These are phyloP conservation scores for Teunomyces barrocoloradensis DNA, from an alignment of 805 yeast species.

Conservation along the genomic window DNA sequence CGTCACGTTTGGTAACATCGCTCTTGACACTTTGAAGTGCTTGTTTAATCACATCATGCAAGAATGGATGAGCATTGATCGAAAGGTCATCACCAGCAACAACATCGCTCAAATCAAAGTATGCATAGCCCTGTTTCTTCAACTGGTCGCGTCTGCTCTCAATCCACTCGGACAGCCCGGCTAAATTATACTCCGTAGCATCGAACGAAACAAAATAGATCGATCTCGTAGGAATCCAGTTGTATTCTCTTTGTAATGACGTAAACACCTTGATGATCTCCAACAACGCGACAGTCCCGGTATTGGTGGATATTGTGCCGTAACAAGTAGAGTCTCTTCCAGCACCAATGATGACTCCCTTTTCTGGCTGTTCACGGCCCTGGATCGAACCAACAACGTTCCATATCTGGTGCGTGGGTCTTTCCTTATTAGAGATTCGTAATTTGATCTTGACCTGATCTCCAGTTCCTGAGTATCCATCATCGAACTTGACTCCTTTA, in stretches of 20 bases:
- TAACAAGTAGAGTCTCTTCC: conserved; percentile 71
- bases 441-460: conserved; percentile 19
- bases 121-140: conserved; percentile 59
- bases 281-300: conserved; percentile 71
- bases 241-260: conserved; percentile 55
- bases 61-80: conserved; percentile 63
- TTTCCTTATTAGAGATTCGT: conserved; percentile 36
- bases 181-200: conserved; percentile 73
- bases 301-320: conserved; percentile 71
- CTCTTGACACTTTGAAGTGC: conserved; percentile 31
- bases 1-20: conserved; percentile 12
- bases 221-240: conserved; percentile 83
- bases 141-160: conserved; percentile 55
- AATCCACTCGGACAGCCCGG: conserved; percentile 81
- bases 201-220: conserved; percentile 84
- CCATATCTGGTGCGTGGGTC: conserved; percentile 66
- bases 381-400: conserved; percentile 73
- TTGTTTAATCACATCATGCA: conserved; percentile 47
- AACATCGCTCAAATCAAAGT: conserved; percentile 71
- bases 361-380: conserved; percentile 77
- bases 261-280: conserved; percentile 71
- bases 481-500: conserved; percentile 22
- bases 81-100: conserved; percentile 53
- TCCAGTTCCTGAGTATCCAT: conserved; percentile 28
- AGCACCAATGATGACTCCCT: conserved; percentile 78